phyloP scores from a whole-genome alignment of 768 basidiomycete genomes.

The Pleurotus salmoneostramineus region DNA sequence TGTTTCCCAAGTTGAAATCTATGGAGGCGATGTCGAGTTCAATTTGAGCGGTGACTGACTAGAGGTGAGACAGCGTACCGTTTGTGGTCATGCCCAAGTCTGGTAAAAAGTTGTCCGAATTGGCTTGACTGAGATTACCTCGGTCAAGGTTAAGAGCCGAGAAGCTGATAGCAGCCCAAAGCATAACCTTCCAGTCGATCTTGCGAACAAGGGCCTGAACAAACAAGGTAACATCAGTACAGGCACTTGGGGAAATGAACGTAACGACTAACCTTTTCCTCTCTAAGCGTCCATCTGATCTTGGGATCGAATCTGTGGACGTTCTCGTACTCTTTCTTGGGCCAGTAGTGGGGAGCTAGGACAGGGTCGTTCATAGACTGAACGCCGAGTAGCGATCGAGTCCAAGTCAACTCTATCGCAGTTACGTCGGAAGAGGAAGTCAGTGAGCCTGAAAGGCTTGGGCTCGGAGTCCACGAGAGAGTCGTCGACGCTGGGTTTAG shows the following conservation, averaged over 20 bases:
- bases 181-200: conserved; percentile 60
- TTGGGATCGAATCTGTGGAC: conserved; percentile 51
- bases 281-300: conserved; percentile 56
- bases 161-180: conserved; percentile 53
- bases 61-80: too few species aligned
- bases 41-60: too few species aligned
- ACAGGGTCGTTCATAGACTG: conserved; percentile 50
- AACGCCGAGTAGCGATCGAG: conserved; percentile 43
- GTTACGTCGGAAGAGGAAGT: conserved; percentile 28
- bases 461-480: conserved; percentile 31
- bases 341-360: conserved; percentile 43
- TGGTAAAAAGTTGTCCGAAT: conserved; percentile 52
- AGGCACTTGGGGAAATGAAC: neutral
- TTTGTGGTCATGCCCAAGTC: conserved; percentile 35
- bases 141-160: conserved; percentile 54
- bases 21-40: too few species aligned
- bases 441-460: conserved; percentile 27
- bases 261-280: conserved; percentile 37
- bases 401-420: conserved; percentile 24
- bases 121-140: conserved; percentile 52
- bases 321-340: conserved; percentile 50
- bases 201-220: conserved; percentile 47
- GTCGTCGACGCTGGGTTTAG: conserved; percentile 11
- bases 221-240: too few species aligned
- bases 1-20: conserved; percentile 59